Percentiles rank a stretch among this genome's conserved stretches.
These are phyloP conservation scores for Micractinium sp. DNA, from an alignment of 139 green algal species.

Conservation along the genomic window DNA sequence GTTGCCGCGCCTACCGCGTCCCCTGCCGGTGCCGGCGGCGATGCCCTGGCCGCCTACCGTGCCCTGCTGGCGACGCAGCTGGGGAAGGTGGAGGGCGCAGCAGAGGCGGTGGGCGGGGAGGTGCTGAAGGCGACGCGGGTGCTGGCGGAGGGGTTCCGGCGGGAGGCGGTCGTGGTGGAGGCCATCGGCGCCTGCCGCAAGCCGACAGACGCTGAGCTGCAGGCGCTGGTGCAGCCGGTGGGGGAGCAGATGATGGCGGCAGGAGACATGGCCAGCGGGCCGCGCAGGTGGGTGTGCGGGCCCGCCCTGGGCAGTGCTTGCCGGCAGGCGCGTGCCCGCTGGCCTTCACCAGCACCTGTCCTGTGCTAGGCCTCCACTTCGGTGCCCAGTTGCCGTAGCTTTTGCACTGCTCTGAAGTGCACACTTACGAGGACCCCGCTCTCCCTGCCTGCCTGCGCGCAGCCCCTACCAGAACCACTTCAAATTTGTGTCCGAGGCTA, in stretches of 20 bases:
- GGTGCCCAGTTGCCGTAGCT: too few species aligned
- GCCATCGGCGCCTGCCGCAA: conserved; percentile 57
- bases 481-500: conserved; percentile 78
- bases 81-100: background rate
- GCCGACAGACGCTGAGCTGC: conserved; percentile 62
- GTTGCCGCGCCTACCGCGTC: background rate
- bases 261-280: conserved; percentile 54
- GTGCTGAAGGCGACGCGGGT: conserved; percentile 26
- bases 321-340: too few species aligned
- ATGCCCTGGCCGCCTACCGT: conserved; percentile 23
- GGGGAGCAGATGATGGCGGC: conserved; percentile 69
- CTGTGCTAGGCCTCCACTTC: too few species aligned
- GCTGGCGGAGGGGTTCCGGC: conserved; percentile 44
- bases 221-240: conserved; percentile 74
- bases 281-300: conserved; percentile 41
- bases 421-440: background rate
- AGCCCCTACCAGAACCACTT: conserved; percentile 64
- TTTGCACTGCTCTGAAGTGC: background rate
- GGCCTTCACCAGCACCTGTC: too few species aligned
- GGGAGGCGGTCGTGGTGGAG: conserved; percentile 47
- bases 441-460: background rate
- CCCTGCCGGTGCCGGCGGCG: background rate
- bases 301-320: background rate
- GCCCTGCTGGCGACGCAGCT: conserved; percentile 11
- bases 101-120: conserved; percentile 42